Conservation (phyloP, 805 yeast genomes). For the Barnettozyma populi region DNA sequence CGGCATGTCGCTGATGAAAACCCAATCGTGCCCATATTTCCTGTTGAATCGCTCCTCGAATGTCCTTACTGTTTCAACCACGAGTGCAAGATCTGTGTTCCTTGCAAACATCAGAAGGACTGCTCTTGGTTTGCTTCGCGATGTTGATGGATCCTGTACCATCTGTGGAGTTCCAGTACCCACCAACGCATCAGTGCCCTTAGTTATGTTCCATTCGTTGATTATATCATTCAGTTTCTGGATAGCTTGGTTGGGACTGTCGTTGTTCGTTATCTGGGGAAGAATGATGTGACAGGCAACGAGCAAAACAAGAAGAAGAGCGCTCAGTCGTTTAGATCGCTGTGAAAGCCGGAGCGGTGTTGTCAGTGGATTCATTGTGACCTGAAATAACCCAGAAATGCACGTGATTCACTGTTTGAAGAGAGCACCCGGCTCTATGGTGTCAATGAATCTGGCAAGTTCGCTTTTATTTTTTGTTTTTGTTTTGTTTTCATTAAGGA, state of each 20-base stretch:
- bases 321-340: not conserved
- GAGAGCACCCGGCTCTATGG: too few relatives aligned
- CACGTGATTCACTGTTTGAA: not conserved
- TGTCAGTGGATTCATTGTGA: not conserved
- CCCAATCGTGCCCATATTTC: conserved; percentile 65
- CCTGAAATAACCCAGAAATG: too few relatives aligned
- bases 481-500: not conserved
- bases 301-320: not conserved
- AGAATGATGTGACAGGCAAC: not conserved
- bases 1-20: conserved; percentile 61
- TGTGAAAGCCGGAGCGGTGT: not conserved
- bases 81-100: conserved; percentile 50
- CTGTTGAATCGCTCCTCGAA: conserved; percentile 64
- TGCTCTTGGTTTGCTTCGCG: not conserved
- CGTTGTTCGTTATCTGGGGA: not conserved
- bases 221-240: not conserved
- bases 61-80: conserved; percentile 52
- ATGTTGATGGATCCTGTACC: not conserved
- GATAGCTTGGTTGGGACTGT: not conserved
- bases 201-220: not conserved
- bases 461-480: not conserved
- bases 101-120: conserved; percentile 64
- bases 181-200: not conserved
- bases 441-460: too few relatives aligned
- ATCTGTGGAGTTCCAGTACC: not conserved